Percentiles rank a stretch among this genome's conserved stretches.
These are phyloP conservation scores for Coniochaeta sp. DNA, from an alignment of 2,329 filamentous ascomycete genomes.

Conservation along the genomic window DNA sequence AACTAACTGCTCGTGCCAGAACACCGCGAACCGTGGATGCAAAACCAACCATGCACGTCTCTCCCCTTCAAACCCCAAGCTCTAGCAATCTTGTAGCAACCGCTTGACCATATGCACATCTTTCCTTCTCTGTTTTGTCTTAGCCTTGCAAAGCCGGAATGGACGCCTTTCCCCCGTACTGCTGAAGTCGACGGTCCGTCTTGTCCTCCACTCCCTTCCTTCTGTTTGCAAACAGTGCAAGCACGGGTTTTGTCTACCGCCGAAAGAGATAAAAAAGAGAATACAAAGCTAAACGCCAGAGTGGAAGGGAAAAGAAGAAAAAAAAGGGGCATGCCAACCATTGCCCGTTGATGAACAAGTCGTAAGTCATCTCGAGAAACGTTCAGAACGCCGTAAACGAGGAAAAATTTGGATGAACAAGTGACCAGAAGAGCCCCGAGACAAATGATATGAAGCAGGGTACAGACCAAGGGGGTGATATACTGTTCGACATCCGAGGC, in stretches of 20 bases:
- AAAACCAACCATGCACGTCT: not conserved
- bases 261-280: not conserved
- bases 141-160: not conserved
- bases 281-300: not conserved
- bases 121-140: not conserved
- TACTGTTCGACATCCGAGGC: not conserved
- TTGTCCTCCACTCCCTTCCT: not conserved
- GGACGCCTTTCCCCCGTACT: not conserved
- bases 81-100: not conserved
- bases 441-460: not conserved
- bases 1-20: not conserved
- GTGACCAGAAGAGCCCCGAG: not conserved
- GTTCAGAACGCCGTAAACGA: not conserved
- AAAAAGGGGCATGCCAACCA: not conserved
- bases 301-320: not conserved
- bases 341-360: not conserved
- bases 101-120: not conserved
- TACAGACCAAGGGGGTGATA: not conserved
- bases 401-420: not conserved
- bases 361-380: not conserved
- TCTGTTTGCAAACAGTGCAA: not conserved
- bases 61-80: not conserved
- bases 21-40: not conserved
- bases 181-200: not conserved
- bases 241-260: not conserved